Evolutionary conservation across 352 stramenopile genomes (phyloP).

Genomic region (Phytophthora pini): DNA sequence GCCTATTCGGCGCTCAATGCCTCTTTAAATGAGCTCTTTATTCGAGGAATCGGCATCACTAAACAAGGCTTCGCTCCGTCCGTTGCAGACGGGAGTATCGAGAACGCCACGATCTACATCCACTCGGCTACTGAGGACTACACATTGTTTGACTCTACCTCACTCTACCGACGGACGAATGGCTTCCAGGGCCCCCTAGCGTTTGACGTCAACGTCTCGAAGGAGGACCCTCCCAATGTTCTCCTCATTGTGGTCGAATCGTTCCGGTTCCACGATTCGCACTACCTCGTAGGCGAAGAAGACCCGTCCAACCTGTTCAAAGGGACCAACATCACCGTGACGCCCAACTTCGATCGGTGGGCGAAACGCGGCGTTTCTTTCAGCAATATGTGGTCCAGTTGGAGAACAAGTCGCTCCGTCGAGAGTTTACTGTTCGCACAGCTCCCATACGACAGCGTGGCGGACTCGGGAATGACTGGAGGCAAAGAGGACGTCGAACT

Average conservation of each 20-base stretch:
- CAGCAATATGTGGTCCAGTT: slow-evolving; percentile 69
- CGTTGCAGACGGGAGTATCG: slow-evolving; percentile 23
- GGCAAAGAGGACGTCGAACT: slow-evolving; percentile 39
- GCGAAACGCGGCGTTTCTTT: slow-evolving; percentile 55
- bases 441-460: slow-evolving; percentile 49
- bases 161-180: slow-evolving; percentile 47
- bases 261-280: slow-evolving; percentile 60
- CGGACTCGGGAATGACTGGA: slow-evolving; percentile 42
- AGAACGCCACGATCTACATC: slow-evolving; percentile 34
- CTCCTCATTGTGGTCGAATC: slow-evolving; percentile 61
- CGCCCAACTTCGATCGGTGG: slow-evolving; percentile 58
- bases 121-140: slow-evolving; percentile 49
- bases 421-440: slow-evolving; percentile 65
- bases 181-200: slow-evolving; percentile 50
- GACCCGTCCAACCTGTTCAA: slow-evolving; percentile 47
- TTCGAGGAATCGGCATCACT: slow-evolving; percentile 18
- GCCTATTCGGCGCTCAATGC: slow-evolving; percentile 47
- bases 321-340: slow-evolving; percentile 40
- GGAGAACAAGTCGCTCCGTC: slow-evolving; percentile 59
- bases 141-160: slow-evolving; percentile 43
- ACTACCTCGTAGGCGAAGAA: slow-evolving; percentile 53
- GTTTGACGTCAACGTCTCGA: slow-evolving; percentile 50
- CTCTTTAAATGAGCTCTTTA: slow-evolving; percentile 50
- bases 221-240: slow-evolving; percentile 52
- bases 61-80: slow-evolving; percentile 22